These are phyloP conservation scores for Solanum hybrid DNA, from an alignment of 305 asterid species.

Conservation along the genomic window DNA sequence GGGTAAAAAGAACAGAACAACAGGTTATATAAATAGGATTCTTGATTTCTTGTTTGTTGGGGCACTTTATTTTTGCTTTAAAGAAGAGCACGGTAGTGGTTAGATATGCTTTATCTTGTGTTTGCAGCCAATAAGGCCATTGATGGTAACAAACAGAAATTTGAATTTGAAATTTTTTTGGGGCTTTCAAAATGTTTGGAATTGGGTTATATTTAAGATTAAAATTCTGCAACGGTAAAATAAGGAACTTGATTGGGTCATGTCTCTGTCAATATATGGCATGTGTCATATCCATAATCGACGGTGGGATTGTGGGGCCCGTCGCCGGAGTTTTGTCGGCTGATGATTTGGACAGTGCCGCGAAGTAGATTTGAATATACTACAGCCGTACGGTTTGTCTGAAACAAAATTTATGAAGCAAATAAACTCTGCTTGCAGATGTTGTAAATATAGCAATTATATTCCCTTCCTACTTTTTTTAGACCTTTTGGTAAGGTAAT, in stretches of 20 bases:
- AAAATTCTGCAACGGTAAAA: background rate
- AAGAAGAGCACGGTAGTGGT: background rate
- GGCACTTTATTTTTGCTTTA: background rate
- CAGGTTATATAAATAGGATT: conserved; percentile 6
- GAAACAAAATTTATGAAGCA: background rate
- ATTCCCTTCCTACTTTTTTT: background rate
- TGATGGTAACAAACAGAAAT: conserved; percentile 35
- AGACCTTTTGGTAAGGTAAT: background rate
- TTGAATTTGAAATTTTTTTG: conserved; percentile 60
- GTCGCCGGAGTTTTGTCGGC: background rate
- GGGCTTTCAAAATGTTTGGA: background rate
- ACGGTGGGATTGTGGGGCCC: background rate
- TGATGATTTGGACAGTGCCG: background rate
- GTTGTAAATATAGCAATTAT: background rate
- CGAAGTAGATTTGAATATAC: background rate
- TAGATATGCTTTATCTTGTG: conserved; percentile 17
- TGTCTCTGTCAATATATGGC: background rate
- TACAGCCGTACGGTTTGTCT: background rate
- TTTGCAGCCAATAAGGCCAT: conserved; percentile 9
- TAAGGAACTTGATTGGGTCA: background rate
- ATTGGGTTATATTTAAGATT: background rate
- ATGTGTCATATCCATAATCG: background rate
- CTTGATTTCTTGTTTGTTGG: background rate
- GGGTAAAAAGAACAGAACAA: background rate
- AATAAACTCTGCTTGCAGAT: background rate